Base-by-base conservation (phyloP, 1,284 basidiomycete genomes). In the Testicularia cyperi region DNA sequence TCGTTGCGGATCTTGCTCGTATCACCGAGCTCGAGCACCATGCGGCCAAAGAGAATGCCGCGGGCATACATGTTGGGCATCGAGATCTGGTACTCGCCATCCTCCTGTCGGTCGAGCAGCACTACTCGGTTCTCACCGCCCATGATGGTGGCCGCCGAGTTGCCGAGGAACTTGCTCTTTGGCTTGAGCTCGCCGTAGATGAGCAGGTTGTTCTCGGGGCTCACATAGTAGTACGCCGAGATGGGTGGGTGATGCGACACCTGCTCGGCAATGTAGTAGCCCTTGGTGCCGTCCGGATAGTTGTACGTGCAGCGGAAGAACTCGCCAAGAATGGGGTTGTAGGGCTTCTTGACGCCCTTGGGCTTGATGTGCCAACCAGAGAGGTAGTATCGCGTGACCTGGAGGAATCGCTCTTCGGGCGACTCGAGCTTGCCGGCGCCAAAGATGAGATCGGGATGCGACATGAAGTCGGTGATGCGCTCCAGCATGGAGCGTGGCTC, bases 331-430 rank as follows among this genome's bases (percentile, higher is more conserved):
- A 97, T 84, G 21, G 95, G 94, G 77, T 98, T 99, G 79, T 97
- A 97, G 71, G 94, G 94, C 80, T 98, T 98, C 87, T 98, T 98
- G 61, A 98, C 95, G 57, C 94, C 94, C 79, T 92, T 95, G 29
- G 94, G 92, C 80, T 98, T 97, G 80, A 97, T 95, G 79, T 98
- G 95, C 94, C 94, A 99, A 32, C 94, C 94, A n/a, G 90, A 88
- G 32, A 97, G 85, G 77, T 97, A 98, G 78, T 95, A 97, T 46
- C 89, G 87, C 38, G 96, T 82, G 4, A 97, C 89, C 45, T 86
- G 83, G 58, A 96, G 82, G 78, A 97, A 97, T 27, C 95, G 83
- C 74, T 95, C 90, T 76, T 95, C 88, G 25, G 90, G 84, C 69
- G 90, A 85, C 31, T 84, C 81, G 69, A 84, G 84, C 24, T 83